Evolutionary conservation across 164 flowering plant species (phyloP), one percentile per base, ranked within the genome.

Genomic region (Aristolochia californica): DNA sequence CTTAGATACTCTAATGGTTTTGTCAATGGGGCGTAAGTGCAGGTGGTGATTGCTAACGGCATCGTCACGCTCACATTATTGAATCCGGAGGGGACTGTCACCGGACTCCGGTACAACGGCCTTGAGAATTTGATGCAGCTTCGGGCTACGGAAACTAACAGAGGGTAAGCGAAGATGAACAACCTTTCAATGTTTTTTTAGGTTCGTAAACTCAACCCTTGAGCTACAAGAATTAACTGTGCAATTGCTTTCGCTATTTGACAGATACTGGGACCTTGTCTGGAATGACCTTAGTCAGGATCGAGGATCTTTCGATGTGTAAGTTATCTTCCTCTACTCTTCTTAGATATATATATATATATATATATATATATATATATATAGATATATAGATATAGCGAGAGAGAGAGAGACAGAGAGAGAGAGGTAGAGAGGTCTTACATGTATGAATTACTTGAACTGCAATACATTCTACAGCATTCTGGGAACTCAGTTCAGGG

Each of bases 401-500:
- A n/a, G n/a, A n/a, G n/a, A n/a, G n/a, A n/a, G n/a, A n/a, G n/a
- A n/a, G n/a, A n/a, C n/a, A n/a, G n/a, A n/a, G n/a, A n/a, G n/a
- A n/a, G n/a, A n/a, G n/a, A n/a, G n/a, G n/a, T n/a, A n/a, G n/a
- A n/a, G n/a, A 34, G 7, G 10, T 34, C 40, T 34, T 2, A 34
- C 40, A 34, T 34, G 12, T 20, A 20, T 18, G 40, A 5, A 8
- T 34, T 9, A 34, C 9, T 34, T 2, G 0, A 34, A 1, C 26
- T n/a, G 17, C 2, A 4, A 43, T 11, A 43, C 12, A 43, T 43
- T 1, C 18, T 55, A 78, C 79, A 91, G 98, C 74, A 82, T 88
- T 21, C 54, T 65, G 5, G 90, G 82, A n/a, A 80, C 86, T 45
- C 53, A 24, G 22, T 88, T 91, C 63, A 57, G 72, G 45, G 80